These are phyloP conservation scores for Pseudogymnoascus sp. DNA, from an alignment of 2,329 filamentous ascomycete species.

Conservation along the genomic window DNA sequence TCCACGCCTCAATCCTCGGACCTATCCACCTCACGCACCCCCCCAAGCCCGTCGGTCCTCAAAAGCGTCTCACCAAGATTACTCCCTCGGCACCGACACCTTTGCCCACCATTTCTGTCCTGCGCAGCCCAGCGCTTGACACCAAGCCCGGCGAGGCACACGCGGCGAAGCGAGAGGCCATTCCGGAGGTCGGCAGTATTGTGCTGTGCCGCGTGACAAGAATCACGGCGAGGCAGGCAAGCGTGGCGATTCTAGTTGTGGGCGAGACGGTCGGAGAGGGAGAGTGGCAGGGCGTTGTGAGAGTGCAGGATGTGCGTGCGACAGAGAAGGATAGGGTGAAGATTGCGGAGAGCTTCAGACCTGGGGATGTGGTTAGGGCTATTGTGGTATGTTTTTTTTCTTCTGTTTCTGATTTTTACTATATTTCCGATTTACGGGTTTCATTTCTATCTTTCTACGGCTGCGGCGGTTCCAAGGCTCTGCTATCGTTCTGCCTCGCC, in stretches of 20 bases:
- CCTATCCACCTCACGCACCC: conserved; percentile 49
- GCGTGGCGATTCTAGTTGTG: conserved; percentile 78
- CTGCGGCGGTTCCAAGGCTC: neutral
- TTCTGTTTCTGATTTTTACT: conserved; percentile 12
- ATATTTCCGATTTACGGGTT: neutral
- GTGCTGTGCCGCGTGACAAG: conserved; percentile 83
- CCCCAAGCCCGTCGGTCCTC: conserved; percentile 36
- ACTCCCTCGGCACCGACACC: conserved; percentile 37
- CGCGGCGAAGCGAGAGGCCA: conserved; percentile 50
- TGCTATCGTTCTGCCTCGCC: neutral
- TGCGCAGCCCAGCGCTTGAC: conserved; percentile 25
- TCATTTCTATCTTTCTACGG: neutral
- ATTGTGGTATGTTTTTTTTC: conserved; percentile 52
- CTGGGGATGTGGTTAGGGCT: conserved; percentile 85
- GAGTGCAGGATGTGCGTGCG: conserved; percentile 83
- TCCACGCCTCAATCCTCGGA: conserved; percentile 79
- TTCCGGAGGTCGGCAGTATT: conserved; percentile 72
- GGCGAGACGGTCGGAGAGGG: conserved; percentile 64
- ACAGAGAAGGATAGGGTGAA: conserved; percentile 95
- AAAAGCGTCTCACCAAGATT: conserved; percentile 54
- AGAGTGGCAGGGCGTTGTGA: conserved; percentile 78
- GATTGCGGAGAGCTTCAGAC: conserved; percentile 83
- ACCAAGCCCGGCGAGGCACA: conserved; percentile 26
- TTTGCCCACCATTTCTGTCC: conserved; percentile 50
- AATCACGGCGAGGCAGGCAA: conserved; percentile 76